These are phyloP conservation scores for Akanthomyces muscarius DNA, from an alignment of 2,329 filamentous ascomycete species.

Conservation along the genomic window DNA sequence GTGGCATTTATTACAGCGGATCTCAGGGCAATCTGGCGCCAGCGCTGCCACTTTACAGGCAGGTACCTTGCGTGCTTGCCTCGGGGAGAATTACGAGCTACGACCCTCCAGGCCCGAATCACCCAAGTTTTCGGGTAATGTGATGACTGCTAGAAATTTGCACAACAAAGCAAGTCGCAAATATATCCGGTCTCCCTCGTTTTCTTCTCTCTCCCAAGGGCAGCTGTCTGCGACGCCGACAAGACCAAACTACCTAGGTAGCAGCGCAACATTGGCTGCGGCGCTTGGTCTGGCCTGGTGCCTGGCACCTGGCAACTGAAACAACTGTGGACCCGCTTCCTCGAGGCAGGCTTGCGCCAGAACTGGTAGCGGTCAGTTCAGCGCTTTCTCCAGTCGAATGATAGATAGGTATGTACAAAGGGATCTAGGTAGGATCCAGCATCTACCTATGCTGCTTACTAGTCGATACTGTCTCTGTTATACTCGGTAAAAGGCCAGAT, in stretches of 20 bases:
- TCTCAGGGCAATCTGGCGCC: background rate
- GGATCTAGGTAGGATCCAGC: background rate
- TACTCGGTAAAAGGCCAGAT: background rate
- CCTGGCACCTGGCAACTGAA: slow-evolving; percentile 23
- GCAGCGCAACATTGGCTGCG: background rate
- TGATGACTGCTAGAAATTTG: background rate
- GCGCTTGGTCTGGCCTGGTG: slow-evolving; percentile 19
- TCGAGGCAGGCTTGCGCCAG: slow-evolving; percentile 12
- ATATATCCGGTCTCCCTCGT: no score
- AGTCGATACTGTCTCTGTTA: background rate
- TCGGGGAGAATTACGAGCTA: background rate
- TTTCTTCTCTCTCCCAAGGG: background rate
- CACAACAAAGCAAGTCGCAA: no score
- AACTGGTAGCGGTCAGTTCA: slow-evolving; percentile 5
- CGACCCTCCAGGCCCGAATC: background rate
- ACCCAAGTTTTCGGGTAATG: no score
- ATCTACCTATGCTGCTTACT: background rate
- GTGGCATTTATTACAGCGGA: background rate
- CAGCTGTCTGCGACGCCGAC: background rate
- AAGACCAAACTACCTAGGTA: background rate
- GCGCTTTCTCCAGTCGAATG: background rate
- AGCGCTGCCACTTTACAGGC: background rate
- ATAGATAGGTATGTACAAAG: no score
- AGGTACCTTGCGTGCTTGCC: background rate
- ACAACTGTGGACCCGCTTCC: slow-evolving; percentile 20